phyloP scores from a whole-genome alignment of 192 early-diverging fungal genomes.

The Jimgerdemannia flammicorona region DNA sequence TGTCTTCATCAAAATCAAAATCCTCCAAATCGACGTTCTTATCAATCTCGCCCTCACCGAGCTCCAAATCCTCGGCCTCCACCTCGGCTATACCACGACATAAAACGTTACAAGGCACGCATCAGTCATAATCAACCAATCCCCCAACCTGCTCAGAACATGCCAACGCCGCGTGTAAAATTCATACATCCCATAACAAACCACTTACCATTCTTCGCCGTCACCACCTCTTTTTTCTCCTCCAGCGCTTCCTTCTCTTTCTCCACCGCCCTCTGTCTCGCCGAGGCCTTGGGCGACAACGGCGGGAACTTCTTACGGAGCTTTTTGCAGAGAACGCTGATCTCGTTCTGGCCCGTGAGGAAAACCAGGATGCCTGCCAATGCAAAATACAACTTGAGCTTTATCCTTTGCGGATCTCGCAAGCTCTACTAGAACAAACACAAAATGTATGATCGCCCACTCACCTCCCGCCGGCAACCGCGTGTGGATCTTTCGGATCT shows the following conservation, averaged over 20 bases:
- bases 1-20: conserved; percentile 34
- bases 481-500: conserved; percentile 91
- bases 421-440: neutral
- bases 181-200: neutral
- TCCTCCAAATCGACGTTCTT: conserved; percentile 33
- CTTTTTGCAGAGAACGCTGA: conserved; percentile 70
- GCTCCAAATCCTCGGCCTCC: conserved; percentile 57
- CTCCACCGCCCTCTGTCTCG: conserved; percentile 27
- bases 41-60: conserved; percentile 51
- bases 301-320: conserved; percentile 72
- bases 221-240: conserved; percentile 4
- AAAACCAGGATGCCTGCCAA: conserved; percentile 81
- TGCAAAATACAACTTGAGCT: neutral
- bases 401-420: neutral
- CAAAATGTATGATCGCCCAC: neutral
- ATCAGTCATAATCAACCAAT: neutral
- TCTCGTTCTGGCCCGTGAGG: conserved; percentile 93
- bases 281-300: conserved; percentile 25
- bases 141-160: neutral
- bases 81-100: conserved; percentile 34
- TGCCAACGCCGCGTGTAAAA: no score
- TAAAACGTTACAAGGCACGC: neutral
- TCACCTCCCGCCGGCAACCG: conserved; percentile 82
- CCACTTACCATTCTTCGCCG: conserved; percentile 35
- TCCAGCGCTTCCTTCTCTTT: conserved; percentile 14